A percentile compares a stretch with the other conserved stretches of the same genome.
Evolutionary conservation across 805 yeast species (phyloP).

Genomic region (Kazachstania bromeliacearum): DNA sequence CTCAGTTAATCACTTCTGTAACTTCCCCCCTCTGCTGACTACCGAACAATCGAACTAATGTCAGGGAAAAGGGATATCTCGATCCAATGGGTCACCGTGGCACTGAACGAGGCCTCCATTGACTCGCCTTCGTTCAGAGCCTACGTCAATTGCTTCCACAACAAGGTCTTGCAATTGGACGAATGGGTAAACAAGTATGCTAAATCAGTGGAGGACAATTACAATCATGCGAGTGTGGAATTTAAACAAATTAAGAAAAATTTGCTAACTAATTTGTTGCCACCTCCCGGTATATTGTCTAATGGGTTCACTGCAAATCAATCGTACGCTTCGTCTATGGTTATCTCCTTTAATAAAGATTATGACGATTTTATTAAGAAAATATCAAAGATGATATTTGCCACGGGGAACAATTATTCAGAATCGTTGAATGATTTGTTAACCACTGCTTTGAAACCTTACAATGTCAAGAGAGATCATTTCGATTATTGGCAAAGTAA

Average conservation of each 20-base stretch:
- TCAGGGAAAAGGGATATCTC: background rate
- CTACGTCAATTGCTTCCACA: conserved; percentile 48
- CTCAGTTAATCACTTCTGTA: too few species aligned
- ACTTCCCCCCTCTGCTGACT: too few species aligned
- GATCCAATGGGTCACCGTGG: conserved; percentile 11
- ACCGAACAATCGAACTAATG: too few species aligned
- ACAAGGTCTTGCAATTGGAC: conserved; percentile 50
- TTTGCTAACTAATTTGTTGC: conserved; percentile 40
- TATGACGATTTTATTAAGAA: conserved; percentile 12
- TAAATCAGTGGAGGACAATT: conserved; percentile 35
- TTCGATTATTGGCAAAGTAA: conserved; percentile 57
- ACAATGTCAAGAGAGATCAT: conserved; percentile 42
- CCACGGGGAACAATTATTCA: conserved; percentile 11
- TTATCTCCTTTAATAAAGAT: conserved; percentile 13
- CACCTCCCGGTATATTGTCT: conserved; percentile 36
- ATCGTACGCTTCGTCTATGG: conserved; percentile 43
- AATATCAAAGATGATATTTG: conserved; percentile 9
- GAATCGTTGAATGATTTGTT: conserved; percentile 9
- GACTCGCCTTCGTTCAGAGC: conserved; percentile 83
- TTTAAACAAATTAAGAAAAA: conserved; percentile 36
- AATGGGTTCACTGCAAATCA: conserved; percentile 59
- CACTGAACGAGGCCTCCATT: conserved; percentile 14
- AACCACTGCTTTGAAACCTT: conserved; percentile 39
- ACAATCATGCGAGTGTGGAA: conserved; percentile 36
- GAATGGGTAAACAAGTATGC: conserved; percentile 50